Percentiles rank a stretch among this genome's conserved stretches.
Evolutionary conservation across 257 asterid species (phyloP).

Genomic region (Gentiana macrophylla): DNA sequence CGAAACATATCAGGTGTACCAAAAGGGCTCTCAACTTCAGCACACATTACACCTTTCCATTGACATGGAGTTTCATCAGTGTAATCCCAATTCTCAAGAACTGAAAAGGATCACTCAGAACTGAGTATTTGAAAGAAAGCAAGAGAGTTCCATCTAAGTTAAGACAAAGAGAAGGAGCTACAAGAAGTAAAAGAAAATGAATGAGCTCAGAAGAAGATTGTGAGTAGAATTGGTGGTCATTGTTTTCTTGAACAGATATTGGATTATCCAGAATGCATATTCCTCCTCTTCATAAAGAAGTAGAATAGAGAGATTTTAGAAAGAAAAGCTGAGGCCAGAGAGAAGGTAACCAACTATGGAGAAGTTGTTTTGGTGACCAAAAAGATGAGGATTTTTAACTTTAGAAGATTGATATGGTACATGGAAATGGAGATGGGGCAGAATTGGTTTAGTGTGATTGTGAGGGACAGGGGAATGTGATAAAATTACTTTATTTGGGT

Average conservation of each 20-base stretch:
- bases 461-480: conserved; percentile 4
- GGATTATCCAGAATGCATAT: conserved; percentile 8
- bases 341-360: conserved; percentile 45
- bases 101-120: conserved; percentile 60
- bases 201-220: conserved; percentile 9
- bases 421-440: not conserved
- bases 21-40: conserved; percentile 13
- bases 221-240: conserved; percentile 18
- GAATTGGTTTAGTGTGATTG: conserved; percentile 7
- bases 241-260: conserved; percentile 16
- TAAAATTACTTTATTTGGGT: conserved; percentile 5
- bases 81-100: conserved; percentile 77
- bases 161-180: conserved; percentile 40
- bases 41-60: conserved; percentile 77
- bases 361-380: conserved; percentile 69
- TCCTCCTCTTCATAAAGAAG: conserved; percentile 18
- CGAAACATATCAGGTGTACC: conserved; percentile 22
- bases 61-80: conserved; percentile 59
- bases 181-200: conserved; percentile 22
- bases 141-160: conserved; percentile 69
- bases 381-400: conserved; percentile 15
- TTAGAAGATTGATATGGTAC: conserved; percentile 8
- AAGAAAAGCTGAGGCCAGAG: conserved; percentile 2
- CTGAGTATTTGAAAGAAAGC: conserved; percentile 78
- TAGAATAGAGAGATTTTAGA: conserved; percentile 1